Conservation (phyloP, 163 green algal species). For the Scenedesmus sp. region DNA sequence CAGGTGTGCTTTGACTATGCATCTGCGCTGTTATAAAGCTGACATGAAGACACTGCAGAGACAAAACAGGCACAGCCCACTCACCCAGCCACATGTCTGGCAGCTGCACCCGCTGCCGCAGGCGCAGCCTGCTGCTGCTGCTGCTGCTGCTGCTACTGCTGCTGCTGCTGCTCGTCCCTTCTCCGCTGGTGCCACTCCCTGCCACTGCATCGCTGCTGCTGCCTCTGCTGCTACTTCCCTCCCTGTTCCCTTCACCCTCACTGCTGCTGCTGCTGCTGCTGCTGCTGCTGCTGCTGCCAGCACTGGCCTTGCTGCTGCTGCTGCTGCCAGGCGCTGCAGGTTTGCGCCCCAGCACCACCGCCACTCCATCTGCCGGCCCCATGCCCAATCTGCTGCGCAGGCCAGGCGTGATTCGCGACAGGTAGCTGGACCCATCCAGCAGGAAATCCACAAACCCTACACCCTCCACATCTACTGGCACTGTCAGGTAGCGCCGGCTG, state of each 20-base stretch:
- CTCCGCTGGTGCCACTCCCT: neutral
- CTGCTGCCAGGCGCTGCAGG: neutral
- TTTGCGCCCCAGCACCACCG: slow-evolving; percentile 10
- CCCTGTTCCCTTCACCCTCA: neutral
- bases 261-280: neutral
- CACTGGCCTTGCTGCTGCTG: neutral
- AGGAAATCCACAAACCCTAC: slow-evolving; percentile 51
- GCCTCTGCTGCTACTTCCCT: neutral
- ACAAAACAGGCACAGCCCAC: neutral
- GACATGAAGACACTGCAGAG: neutral
- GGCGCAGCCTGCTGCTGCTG: neutral
- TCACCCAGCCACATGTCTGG: slow-evolving; percentile 45
- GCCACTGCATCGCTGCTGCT: neutral
- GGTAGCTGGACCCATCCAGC: slow-evolving; percentile 25
- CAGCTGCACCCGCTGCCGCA: slow-evolving; percentile 47
- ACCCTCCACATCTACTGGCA: slow-evolving; percentile 48
- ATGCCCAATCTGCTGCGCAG: slow-evolving; percentile 35
- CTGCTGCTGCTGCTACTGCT: slow-evolving; percentile 24
- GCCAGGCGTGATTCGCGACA: neutral
- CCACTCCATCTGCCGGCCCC: slow-evolving; percentile 39
- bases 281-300: neutral
- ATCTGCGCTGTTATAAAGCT: too few species aligned
- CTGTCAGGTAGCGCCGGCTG: slow-evolving; percentile 41
- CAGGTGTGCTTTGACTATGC: too few species aligned
- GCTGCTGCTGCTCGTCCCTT: neutral